These are phyloP conservation scores for Neopestalotiopsis clavispora DNA, from an alignment of 2,329 filamentous ascomycete genomes.

Conservation along the genomic window DNA sequence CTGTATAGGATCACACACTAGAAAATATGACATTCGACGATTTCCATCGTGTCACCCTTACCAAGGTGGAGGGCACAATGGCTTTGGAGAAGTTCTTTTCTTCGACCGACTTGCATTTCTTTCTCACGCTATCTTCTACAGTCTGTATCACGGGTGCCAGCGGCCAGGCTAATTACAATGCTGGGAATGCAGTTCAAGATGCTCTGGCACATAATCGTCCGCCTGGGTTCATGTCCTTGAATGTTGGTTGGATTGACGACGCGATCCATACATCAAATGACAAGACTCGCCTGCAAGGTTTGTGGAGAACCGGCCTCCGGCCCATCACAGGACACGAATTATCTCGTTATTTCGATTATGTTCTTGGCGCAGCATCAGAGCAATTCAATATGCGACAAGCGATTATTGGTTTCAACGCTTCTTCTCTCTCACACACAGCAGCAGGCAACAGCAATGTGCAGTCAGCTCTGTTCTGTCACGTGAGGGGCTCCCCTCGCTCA, in stretches of 20 bases:
- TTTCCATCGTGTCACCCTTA: neutral
- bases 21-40: neutral
- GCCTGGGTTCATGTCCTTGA: slow-evolving; percentile 19
- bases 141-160: slow-evolving; percentile 20
- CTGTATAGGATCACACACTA: neutral
- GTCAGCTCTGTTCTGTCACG: neutral
- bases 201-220: slow-evolving; percentile 15
- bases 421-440: neutral
- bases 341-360: neutral
- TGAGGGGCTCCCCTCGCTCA: neutral
- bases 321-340: neutral
- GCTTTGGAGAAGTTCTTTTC: neutral
- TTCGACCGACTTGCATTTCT: slow-evolving; percentile 15
- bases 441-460: neutral
- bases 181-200: slow-evolving; percentile 24
- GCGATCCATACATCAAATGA: slow-evolving; percentile 19
- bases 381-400: neutral
- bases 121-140: slow-evolving; percentile 21
- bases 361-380: neutral
- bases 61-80: neutral
- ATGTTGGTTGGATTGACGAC: slow-evolving; percentile 24
- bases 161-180: slow-evolving; percentile 24
- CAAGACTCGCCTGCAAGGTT: neutral
- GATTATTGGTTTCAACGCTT: neutral
- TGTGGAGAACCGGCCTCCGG: neutral